Evolutionary conservation across 306 rosid species (phyloP).

Genomic region (Geum urbanum): DNA sequence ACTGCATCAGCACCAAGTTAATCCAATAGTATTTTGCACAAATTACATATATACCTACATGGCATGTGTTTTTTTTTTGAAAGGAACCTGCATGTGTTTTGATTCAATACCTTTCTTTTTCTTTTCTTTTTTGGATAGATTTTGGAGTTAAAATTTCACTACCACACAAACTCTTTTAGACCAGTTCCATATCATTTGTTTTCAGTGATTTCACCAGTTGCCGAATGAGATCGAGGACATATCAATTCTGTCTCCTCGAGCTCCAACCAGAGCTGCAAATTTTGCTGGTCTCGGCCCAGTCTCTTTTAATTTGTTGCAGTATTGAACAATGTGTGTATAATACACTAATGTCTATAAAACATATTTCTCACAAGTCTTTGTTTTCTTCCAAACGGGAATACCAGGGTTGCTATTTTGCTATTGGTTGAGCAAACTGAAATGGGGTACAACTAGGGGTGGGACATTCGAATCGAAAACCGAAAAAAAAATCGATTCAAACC

Average conservation of each 20-base stretch:
- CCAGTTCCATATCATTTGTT: neutral
- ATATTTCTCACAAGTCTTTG: neutral
- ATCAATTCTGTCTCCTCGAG: slow-evolving; percentile 10
- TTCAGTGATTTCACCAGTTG: neutral
- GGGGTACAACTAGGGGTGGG: neutral
- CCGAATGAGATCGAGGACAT: slow-evolving; percentile 4
- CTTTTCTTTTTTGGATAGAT: neutral
- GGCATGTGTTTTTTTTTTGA: no score
- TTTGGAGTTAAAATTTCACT: neutral
- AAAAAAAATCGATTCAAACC: no score
- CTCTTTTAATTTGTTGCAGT: neutral
- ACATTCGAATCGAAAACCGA: no score
- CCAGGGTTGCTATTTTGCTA: neutral
- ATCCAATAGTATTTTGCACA: no score
- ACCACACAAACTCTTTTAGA: neutral
- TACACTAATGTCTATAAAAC: neutral
- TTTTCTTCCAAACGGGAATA: neutral
- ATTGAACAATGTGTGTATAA: neutral
- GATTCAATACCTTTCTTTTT: neutral
- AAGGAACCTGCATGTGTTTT: neutral
- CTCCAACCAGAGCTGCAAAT: neutral
- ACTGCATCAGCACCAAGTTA: no score
- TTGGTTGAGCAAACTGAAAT: neutral
- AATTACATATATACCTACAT: no score
- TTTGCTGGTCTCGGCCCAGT: neutral